Evolutionary conservation across 2,329 filamentous ascomycete genomes (phyloP), one percentile per base, ranked within the genome.

Genomic region (Alternaria tenuissima): DNA sequence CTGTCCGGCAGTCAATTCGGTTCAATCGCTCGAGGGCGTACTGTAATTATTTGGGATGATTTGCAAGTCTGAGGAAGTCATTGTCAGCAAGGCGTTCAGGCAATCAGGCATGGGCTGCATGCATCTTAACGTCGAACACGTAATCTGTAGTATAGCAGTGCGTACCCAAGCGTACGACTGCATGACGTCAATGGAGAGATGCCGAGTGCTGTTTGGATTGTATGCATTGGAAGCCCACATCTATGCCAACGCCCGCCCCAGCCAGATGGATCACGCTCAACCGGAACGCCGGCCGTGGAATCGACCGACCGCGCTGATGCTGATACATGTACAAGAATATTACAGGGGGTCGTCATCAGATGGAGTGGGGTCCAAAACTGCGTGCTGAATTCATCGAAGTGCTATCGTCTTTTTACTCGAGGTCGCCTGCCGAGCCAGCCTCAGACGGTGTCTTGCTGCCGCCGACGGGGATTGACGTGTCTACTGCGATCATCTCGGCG

Each of bases 401-500:
- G 52, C 55, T 57, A 48, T 36, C 14, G 46, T 48, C 48, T 43
- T 46, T 54, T 64, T 76, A 77, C 64, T 78, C 76, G 53, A 78
- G 71, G 48, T 73, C 76, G 58, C 67, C 71, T 47, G 68, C 68
- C 26, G 74, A 76, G 14, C 74, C 76, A 8, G 73, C 65, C 61
- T 78, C 75, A 38, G 75, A 77, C 7, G 76, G 69, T 46, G 75
- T 71, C 65, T 76, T 77, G 68, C 71, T 76, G 59, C 72, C 71
- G 60, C 74, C 73, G 43, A 78, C 75, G 53, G 77, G 75, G 63
- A 83, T 83, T 72, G 77, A 88, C 65, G 90, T 87, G 82, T 98
- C 95, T 80, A 94, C 88, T 66, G 94, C 94, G 75, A 99, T 97
- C 93, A 99, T 97, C 83, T 97, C 93, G 68, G 95, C 95, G 65